Conservation (phyloP, 2,329 filamentous ascomycete species). For the Sclerotinia borealis region DNA sequence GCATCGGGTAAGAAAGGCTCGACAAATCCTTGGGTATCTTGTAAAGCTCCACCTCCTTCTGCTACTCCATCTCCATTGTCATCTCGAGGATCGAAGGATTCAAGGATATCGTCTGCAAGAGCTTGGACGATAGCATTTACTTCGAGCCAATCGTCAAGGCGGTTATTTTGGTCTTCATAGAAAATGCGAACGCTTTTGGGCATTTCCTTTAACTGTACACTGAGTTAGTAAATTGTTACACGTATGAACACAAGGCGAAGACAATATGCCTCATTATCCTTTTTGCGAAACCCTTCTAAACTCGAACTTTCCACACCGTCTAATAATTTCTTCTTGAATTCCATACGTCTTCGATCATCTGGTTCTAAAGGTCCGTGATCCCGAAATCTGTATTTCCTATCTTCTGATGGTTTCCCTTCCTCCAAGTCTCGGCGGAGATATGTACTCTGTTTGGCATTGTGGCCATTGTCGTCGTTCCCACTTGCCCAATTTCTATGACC, state of each 20-base stretch:
- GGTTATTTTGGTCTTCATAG: constrained; percentile 48
- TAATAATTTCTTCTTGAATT: constrained; percentile 23
- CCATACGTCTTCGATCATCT: constrained; percentile 22
- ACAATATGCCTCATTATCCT: constrained; percentile 19
- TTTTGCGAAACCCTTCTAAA: constrained; percentile 20
- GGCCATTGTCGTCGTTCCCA: neutral
- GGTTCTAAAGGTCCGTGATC: constrained; percentile 18
- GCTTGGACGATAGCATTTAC: constrained; percentile 51
- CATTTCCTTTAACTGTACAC: constrained; percentile 42
- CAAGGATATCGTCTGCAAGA: constrained; percentile 53
- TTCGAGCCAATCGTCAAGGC: constrained; percentile 52
- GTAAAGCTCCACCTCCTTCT: constrained; percentile 46
- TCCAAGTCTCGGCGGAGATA: constrained; percentile 9
- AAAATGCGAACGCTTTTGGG: constrained; percentile 47
- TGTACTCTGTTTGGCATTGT: neutral
- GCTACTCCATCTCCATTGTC: constrained; percentile 49
- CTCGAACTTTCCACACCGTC: constrained; percentile 16
- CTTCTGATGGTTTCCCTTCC: constrained; percentile 14
- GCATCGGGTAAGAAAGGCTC: constrained; percentile 50
- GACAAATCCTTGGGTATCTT: constrained; percentile 43
- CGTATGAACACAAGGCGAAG: neutral
- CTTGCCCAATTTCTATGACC: neutral
- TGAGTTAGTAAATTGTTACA: neutral
- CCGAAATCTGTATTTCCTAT: constrained; percentile 23
- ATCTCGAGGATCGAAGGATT: constrained; percentile 51